Conservation (phyloP, 257 asterid species). For the Nicotiana attenuata region DNA sequence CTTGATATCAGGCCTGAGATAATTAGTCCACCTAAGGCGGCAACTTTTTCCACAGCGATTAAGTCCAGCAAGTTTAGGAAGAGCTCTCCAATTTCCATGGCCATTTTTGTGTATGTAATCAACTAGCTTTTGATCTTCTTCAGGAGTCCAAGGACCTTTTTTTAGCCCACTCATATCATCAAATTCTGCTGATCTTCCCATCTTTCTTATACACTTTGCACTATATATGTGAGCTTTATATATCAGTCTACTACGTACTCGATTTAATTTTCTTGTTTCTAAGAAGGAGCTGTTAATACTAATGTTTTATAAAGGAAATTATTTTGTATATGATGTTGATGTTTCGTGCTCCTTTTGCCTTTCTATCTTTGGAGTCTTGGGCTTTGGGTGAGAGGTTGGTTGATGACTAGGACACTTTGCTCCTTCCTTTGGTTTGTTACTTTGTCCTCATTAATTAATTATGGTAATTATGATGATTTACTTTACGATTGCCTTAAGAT, state of each 20-base stretch:
- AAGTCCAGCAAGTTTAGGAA: constrained; percentile 32
- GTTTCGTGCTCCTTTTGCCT: not conserved
- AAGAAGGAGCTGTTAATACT: not conserved
- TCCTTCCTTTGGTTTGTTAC: not conserved
- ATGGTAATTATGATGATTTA: too few species aligned
- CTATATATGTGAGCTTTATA: not conserved
- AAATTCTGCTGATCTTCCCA: not conserved
- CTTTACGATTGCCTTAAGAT: too few species aligned
- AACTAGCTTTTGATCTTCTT: constrained; percentile 30
- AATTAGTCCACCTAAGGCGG: constrained; percentile 37
- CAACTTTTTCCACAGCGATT: constrained; percentile 42
- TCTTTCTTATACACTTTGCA: not conserved
- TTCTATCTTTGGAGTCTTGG: not conserved
- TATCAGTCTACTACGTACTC: too few species aligned
- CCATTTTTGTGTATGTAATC: constrained; percentile 32
- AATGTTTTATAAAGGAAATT: not conserved
- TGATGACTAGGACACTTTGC: not conserved
- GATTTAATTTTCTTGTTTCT: not conserved
- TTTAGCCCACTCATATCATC: constrained; percentile 17
- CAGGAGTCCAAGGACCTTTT: constrained; percentile 42
- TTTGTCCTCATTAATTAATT: not conserved
- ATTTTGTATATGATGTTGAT: too few species aligned
- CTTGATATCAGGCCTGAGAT: constrained; percentile 41
- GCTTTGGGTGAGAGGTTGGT: not conserved
- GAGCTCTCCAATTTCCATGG: constrained; percentile 32